Base-by-base conservation (phyloP, 2,329 filamentous ascomycete species). In the Nemania sp. region DNA sequence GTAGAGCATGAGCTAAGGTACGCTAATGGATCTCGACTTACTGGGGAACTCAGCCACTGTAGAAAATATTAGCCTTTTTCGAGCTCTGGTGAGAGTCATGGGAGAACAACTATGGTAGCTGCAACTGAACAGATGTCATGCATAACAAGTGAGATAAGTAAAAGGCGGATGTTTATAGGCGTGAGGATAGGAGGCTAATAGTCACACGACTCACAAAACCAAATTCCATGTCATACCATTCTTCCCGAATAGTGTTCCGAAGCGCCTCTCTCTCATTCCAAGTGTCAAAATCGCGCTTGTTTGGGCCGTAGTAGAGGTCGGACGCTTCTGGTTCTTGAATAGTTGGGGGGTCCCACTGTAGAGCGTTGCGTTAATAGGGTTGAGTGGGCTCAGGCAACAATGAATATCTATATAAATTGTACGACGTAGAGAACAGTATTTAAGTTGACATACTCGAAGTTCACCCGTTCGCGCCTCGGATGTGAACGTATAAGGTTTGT, bases 21-120 rank as follows among this genome's bases (percentile, higher is more conserved):
- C 20, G 15, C 15, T 7, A 24, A 51, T 27, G 11, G 2, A n/a
- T 29, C 15, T 43, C 24, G 5, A 54, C 64, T 53, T 54, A 66
- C 64, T 11, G 64, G 58, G 22, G 64, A 43, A 3, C 1, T 1
- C 6, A 13, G 32, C 64, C 64, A 66, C 64, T 66, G 35, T 24
- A 43, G 41, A 0, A 43, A 2, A n/a, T 24, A 5, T 47, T 56
- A 47, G 52, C 24, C 51, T 24, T 32, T 1, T 27, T 10, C 15
- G 26, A 7, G 43, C 13, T 45, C n/a, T 7, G 24, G 11, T 29
- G 1, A n/a, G 11, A 22, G 35, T 13, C 11, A 49, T 6, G 6
- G 1, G 18, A 24, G 7, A 20, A 41, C 10, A 18, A 10, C 15
- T 3, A 8, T n/a, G 15, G 11, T 47, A 24, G n/a, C 5, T 52